A percentile compares a stretch with the other conserved stretches of the same genome.
These are phyloP conservation scores for Aspergillus eucalypticola DNA, from an alignment of 2,329 filamentous ascomycete genomes.

Conservation along the genomic window DNA sequence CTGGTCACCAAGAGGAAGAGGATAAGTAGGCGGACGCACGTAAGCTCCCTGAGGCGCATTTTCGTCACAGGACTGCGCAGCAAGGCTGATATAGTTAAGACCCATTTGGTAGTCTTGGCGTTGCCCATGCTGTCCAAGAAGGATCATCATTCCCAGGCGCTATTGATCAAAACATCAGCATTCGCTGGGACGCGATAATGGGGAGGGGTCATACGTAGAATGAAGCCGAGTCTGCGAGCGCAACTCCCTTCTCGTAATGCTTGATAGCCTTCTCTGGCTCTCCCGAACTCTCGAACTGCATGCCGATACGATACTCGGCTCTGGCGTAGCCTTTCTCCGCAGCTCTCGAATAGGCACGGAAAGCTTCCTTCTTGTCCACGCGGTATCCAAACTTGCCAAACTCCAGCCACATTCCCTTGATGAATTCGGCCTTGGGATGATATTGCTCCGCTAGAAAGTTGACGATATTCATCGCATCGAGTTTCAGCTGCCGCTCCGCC, in stretches of 20 bases:
- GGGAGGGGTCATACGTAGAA: slow-evolving; percentile 54
- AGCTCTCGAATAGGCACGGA: slow-evolving; percentile 80
- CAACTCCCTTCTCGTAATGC: slow-evolving; percentile 83
- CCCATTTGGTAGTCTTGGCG: slow-evolving; percentile 76
- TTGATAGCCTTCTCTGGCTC: slow-evolving; percentile 87
- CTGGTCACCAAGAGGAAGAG: background rate
- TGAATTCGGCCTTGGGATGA: slow-evolving; percentile 91
- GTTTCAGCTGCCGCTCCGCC: slow-evolving; percentile 81
- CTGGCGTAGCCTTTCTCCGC: slow-evolving; percentile 81
- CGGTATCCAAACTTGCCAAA: slow-evolving; percentile 94
- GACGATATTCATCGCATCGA: slow-evolving; percentile 90
- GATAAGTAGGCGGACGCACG: slow-evolving; percentile 38
- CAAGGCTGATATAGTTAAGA: slow-evolving; percentile 77
- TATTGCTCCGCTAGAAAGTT: slow-evolving; percentile 85
- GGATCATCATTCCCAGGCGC: slow-evolving; percentile 94
- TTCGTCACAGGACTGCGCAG: slow-evolving; percentile 86
- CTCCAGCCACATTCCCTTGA: slow-evolving; percentile 94
- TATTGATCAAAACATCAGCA: slow-evolving; percentile 46
- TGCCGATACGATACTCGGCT: slow-evolving; percentile 95
- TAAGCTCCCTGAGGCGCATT: slow-evolving; percentile 97
- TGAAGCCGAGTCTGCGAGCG: slow-evolving; percentile 81
- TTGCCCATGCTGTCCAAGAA: slow-evolving; percentile 91
- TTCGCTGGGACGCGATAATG: background rate
- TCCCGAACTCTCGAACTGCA: slow-evolving; percentile 95
- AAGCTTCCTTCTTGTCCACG: slow-evolving; percentile 92